Evolutionary conservation across 805 yeast genomes (phyloP).

Genomic region (Clavispora santaluciae): DNA sequence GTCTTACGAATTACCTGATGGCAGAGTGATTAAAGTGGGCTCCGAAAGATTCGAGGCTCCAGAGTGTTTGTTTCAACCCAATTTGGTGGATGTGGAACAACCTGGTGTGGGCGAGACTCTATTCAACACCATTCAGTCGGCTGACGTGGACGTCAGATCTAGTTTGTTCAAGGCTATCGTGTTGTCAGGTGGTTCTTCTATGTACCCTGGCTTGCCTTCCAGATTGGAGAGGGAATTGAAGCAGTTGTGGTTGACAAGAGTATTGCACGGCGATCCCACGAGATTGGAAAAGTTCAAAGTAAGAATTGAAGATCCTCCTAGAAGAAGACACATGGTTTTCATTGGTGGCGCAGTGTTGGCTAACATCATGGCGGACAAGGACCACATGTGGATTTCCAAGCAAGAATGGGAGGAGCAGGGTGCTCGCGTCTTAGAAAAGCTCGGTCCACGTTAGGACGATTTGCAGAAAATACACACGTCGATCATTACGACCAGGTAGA

Average conservation of each 20-base stretch:
- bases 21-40: conserved; percentile 88
- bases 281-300: conserved; percentile 90
- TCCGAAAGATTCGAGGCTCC: conserved; percentile 96
- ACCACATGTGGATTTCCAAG: conserved; percentile 95
- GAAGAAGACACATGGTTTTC: conserved; percentile 98
- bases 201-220: conserved; percentile 98
- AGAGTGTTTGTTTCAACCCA: conserved; percentile 95
- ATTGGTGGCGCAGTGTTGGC: conserved; percentile 98
- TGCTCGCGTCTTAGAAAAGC: conserved; percentile 72
- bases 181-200: conserved; percentile 94
- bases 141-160: conserved; percentile 90
- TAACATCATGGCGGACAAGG: conserved; percentile 96
- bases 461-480: background rate
- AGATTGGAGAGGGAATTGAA: conserved; percentile 93
- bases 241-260: conserved; percentile 90
- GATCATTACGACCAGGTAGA: too few relatives aligned
- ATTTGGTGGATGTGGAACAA: conserved; percentile 90
- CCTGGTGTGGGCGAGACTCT: conserved; percentile 94
- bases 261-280: conserved; percentile 79
- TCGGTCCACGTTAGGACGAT: conserved; percentile 76
- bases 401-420: conserved; percentile 99
- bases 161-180: conserved; percentile 89
- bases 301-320: conserved; percentile 96
- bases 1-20: conserved; percentile 92
- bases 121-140: conserved; percentile 88